phyloP scores from a whole-genome alignment of 257 asterid genomes.

The Plantago ovata region DNA sequence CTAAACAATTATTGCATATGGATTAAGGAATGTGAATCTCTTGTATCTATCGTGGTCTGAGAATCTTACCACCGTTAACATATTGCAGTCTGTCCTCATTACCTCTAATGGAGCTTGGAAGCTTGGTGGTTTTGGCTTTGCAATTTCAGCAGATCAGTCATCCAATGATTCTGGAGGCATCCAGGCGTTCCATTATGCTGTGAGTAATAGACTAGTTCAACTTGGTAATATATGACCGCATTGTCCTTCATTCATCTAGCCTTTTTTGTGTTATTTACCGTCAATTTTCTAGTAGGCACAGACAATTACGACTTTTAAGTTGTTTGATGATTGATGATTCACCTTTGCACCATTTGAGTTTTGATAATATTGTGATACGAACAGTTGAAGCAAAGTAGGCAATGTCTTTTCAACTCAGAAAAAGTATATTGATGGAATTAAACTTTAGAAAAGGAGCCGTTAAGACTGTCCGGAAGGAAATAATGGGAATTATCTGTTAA shows the following conservation, averaged over 20 bases:
- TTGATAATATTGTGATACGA: background rate
- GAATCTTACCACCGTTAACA: conserved; percentile 13
- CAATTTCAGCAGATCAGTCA: conserved; percentile 66
- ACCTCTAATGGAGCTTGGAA: conserved; percentile 99
- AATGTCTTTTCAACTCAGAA: background rate
- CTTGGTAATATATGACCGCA: conserved; percentile 22
- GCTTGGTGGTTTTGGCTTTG: conserved; percentile 94
- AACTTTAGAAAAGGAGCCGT: conserved; percentile 13
- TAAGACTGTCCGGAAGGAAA: background rate
- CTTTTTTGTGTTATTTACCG: conserved; percentile 9
- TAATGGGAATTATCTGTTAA: conserved; percentile 1
- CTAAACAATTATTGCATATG: too few relatives aligned
- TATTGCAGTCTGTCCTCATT: conserved; percentile 71
- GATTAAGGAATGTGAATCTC: background rate
- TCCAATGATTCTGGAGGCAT: conserved; percentile 51
- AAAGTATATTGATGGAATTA: conserved; percentile 1
- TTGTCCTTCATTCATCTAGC: conserved; percentile 13
- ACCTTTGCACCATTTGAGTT: conserved; percentile 12
- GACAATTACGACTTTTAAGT: conserved; percentile 14
- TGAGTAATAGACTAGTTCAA: conserved; percentile 43
- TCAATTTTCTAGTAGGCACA: background rate
- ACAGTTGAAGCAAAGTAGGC: background rate
- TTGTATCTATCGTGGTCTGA: conserved; percentile 23
- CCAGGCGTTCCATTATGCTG: conserved; percentile 93
- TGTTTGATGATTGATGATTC: conserved; percentile 1